Conservation (phyloP, 108 stramenopile species). For the Hondaea fermentalgiana region DNA sequence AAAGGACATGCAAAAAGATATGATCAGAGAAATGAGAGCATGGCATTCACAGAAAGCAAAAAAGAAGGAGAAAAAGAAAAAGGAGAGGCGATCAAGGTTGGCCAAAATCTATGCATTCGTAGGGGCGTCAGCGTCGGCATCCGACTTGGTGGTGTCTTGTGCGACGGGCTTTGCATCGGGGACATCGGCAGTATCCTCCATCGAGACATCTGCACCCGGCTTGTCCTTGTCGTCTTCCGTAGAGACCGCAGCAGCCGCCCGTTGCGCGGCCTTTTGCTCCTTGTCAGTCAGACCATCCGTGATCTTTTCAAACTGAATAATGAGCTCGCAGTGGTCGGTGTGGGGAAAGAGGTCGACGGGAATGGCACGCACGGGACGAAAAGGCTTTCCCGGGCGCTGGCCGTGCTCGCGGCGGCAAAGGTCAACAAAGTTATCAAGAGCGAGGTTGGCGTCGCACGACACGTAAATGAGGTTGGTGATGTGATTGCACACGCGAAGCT, state of each 20-base stretch:
- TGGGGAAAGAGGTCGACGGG: constrained; percentile 93
- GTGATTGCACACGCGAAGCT: constrained; percentile 53
- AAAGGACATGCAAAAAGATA: no score
- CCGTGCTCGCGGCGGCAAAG: constrained; percentile 71
- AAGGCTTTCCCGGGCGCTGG: constrained; percentile 60
- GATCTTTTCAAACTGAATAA: constrained; percentile 69
- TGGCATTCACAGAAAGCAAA: no score
- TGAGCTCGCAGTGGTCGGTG: constrained; percentile 79
- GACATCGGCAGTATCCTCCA: not conserved
- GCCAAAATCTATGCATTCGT: not conserved
- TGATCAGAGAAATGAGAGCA: no score
- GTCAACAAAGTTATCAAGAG: constrained; percentile 56
- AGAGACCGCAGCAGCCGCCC: not conserved
- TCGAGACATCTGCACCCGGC: not conserved
- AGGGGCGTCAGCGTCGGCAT: not conserved
- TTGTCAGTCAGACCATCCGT: not conserved
- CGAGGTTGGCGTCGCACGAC: constrained; percentile 81
- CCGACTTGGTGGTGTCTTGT: not conserved
- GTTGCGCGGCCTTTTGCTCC: not conserved
- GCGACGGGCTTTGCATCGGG: not conserved
- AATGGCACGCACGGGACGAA: constrained; percentile 62
- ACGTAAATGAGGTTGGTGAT: constrained; percentile 81
- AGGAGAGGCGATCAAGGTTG: no score
- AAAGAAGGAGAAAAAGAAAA: no score
- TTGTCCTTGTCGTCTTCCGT: not conserved